These are phyloP conservation scores for Lindgomyces ingoldianus DNA, from an alignment of 495 filamentous ascomycete genomes.

Conservation along the genomic window DNA sequence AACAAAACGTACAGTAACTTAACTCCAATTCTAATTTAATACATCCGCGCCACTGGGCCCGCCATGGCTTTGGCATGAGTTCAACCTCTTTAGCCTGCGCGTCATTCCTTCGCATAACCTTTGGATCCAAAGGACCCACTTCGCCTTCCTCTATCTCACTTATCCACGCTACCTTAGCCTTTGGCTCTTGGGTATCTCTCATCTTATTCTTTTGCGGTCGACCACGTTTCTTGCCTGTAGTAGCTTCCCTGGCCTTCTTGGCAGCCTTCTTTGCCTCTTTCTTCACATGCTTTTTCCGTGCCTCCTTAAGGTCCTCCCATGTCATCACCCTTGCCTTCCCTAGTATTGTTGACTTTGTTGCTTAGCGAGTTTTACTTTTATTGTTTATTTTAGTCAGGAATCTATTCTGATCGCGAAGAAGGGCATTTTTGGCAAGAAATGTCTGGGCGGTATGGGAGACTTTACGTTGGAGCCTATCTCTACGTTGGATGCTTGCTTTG, in stretches of 20 bases:
- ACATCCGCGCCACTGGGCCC: too few relatives aligned
- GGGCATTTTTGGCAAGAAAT: too few relatives aligned
- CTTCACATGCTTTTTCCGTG: not conserved
- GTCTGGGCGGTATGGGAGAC: too few relatives aligned
- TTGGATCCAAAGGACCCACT: not conserved
- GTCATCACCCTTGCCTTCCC: constrained; percentile 1
- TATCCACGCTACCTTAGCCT: constrained; percentile 8
- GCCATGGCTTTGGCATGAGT: too few relatives aligned
- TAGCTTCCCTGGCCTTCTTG: constrained; percentile 1
- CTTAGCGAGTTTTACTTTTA: not conserved
- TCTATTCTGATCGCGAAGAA: too few relatives aligned
- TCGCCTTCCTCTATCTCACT: constrained; percentile 2
- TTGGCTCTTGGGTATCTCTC: not conserved
- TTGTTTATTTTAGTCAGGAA: too few relatives aligned
- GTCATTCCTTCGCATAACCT: not conserved
- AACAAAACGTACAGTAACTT: too few relatives aligned
- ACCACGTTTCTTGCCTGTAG: not conserved
- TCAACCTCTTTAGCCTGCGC: too few relatives aligned
- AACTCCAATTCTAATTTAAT: too few relatives aligned
- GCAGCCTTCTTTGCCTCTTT: constrained; percentile 4
- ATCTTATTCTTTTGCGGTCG: not conserved
- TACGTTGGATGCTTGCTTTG: too few relatives aligned
- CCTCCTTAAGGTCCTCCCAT: constrained; percentile 3
- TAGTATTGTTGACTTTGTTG: constrained; percentile 1
- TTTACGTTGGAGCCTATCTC: too few relatives aligned